phyloP scores from a whole-genome alignment of 2,329 filamentous ascomycete species.

The Botrytis elliptica region DNA sequence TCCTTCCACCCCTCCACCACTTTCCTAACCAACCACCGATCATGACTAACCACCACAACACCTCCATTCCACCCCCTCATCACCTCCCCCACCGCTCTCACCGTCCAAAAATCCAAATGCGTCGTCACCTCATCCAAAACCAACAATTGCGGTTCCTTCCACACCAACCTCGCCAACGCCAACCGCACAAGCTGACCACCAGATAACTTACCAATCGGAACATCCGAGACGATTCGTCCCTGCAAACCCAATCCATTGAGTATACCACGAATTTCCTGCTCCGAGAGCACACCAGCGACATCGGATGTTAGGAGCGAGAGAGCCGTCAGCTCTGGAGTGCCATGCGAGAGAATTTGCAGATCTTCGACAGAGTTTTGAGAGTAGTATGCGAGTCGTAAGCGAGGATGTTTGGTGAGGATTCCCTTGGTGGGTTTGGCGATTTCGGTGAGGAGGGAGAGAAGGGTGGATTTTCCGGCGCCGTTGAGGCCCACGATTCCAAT shows the following conservation, averaged over 20 bases:
- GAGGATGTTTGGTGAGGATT: constrained; percentile 62
- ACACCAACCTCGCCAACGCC: constrained; percentile 88
- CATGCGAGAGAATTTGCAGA: constrained; percentile 55
- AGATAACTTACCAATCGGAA: constrained; percentile 70
- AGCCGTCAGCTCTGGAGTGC: constrained; percentile 57
- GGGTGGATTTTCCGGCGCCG: constrained; percentile 77
- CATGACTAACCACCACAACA: constrained; percentile 75
- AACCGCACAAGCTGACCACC: constrained; percentile 81
- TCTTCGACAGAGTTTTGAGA: constrained; percentile 76
- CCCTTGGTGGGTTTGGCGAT: constrained; percentile 59
- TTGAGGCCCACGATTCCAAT: constrained; percentile 77
- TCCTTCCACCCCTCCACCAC: constrained; percentile 63
- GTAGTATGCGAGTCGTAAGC: constrained; percentile 72
- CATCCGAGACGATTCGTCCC: constrained; percentile 69
- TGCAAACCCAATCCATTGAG: constrained; percentile 68
- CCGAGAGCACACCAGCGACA: constrained; percentile 52
- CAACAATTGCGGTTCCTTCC: constrained; percentile 96
- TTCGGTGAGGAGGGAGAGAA: constrained; percentile 69
- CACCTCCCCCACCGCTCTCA: constrained; percentile 66
- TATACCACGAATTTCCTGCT: constrained; percentile 66
- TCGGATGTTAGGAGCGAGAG: constrained; percentile 61
- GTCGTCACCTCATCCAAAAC: constrained; percentile 97
- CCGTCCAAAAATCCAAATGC: constrained; percentile 80
- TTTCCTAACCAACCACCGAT: constrained; percentile 75
- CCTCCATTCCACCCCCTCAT: constrained; percentile 70